Evolutionary conservation across 2,329 filamentous ascomycete genomes (phyloP).

Genomic region (Diaporthe aspalathi): DNA sequence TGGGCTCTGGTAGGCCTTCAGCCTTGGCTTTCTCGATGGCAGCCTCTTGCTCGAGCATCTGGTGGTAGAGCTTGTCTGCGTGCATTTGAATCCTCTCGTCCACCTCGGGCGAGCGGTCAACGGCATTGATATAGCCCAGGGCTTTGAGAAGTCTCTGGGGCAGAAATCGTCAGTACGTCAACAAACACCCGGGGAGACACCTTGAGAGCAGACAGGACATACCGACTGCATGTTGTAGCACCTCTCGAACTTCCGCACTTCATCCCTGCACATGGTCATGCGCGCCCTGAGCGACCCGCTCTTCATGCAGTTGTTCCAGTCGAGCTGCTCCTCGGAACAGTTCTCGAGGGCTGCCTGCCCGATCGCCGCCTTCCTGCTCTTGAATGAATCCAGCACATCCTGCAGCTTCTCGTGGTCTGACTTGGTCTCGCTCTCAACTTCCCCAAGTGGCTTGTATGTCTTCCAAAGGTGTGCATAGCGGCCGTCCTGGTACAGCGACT

Average conservation of each 20-base stretch:
- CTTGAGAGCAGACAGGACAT: conserved; percentile 37
- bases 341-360: conserved; percentile 90
- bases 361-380: conserved; percentile 82
- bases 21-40: conserved; percentile 76
- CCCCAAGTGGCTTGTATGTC: conserved; percentile 79
- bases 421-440: conserved; percentile 76
- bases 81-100: conserved; percentile 96
- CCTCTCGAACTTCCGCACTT: conserved; percentile 82
- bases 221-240: conserved; percentile 92
- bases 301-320: conserved; percentile 85
- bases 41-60: conserved; percentile 85
- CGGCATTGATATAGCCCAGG: conserved; percentile 82
- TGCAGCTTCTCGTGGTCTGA: conserved; percentile 83
- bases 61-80: conserved; percentile 88
- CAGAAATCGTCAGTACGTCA: neutral
- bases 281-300: conserved; percentile 74
- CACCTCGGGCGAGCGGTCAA: conserved; percentile 71
- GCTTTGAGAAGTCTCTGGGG: conserved; percentile 85
- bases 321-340: conserved; percentile 87
- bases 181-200: neutral
- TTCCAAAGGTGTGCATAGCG: conserved; percentile 90
- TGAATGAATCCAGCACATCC: conserved; percentile 85
- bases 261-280: conserved; percentile 82
- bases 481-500: conserved; percentile 69
- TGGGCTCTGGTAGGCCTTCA: conserved; percentile 67